phyloP scores from a whole-genome alignment of 192 early-diverging fungal genomes.

The Linnemannia exigua region DNA sequence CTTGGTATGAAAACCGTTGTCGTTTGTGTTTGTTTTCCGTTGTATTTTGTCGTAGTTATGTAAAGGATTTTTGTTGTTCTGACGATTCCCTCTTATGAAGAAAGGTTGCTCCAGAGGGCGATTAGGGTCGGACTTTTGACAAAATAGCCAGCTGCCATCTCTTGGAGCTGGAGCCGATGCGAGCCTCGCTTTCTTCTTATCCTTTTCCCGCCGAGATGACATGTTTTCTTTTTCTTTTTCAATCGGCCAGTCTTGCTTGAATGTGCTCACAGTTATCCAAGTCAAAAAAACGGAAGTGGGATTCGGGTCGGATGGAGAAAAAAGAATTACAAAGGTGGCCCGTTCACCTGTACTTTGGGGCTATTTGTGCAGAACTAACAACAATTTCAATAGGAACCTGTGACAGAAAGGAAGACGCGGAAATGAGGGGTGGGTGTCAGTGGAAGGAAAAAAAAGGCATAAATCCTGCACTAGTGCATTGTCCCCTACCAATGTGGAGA shows the following conservation, averaged over 20 bases:
- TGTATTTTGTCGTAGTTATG: not conserved
- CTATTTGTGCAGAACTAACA: not conserved
- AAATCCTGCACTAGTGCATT: constrained; percentile 8
- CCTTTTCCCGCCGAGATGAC: not conserved
- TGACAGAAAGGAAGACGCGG: not conserved
- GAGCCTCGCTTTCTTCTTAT: not conserved
- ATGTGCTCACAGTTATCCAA: not conserved
- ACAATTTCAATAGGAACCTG: not conserved
- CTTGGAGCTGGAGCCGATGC: not conserved
- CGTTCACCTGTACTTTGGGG: constrained; percentile 12
- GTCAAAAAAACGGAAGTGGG: not conserved
- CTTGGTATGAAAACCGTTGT: not conserved
- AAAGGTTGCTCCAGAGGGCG: no score
- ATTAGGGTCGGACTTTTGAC: not conserved
- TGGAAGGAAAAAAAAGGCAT: not conserved
- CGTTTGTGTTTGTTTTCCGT: not conserved
- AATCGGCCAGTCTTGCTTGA: not conserved
- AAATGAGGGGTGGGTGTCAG: not conserved
- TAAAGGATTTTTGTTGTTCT: not conserved
- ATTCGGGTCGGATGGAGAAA: constrained; percentile 33
- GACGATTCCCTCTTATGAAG: not conserved
- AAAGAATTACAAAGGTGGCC: constrained; percentile 13
- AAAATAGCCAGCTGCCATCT: not conserved
- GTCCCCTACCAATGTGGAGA: not conserved
- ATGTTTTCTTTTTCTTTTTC: no score